Percentiles rank a stretch among this genome's conserved stretches.
These are phyloP conservation scores for Fusarium sp. DNA, from an alignment of 2,329 filamentous ascomycete genomes.

Conservation along the genomic window DNA sequence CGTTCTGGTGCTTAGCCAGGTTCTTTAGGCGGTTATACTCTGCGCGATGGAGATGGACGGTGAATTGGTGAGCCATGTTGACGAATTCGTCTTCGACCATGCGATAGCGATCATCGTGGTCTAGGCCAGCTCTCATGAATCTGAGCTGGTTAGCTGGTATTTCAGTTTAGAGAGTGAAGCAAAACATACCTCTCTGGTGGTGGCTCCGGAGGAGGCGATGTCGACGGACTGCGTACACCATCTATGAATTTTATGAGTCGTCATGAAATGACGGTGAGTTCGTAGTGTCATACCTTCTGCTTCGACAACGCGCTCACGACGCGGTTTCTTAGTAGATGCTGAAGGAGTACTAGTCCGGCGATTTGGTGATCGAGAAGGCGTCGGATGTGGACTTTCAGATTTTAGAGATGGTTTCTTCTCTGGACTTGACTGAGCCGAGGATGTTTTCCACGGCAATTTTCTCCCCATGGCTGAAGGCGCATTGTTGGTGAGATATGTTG, in stretches of 20 bases:
- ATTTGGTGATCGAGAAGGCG: conserved; percentile 7
- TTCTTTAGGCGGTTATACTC: conserved; percentile 78
- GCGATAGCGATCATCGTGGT: conserved; percentile 77
- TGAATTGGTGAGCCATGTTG: conserved; percentile 74
- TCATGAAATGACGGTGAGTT: not conserved
- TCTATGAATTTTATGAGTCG: conserved; percentile 24
- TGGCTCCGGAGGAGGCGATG: conserved; percentile 63
- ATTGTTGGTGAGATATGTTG: conserved; percentile 14
- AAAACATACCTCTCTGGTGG: conserved; percentile 57
- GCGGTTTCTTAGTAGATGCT: conserved; percentile 26
- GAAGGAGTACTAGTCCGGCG: conserved; percentile 8
- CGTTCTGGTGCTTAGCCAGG: conserved; percentile 65
- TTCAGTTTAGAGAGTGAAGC: not conserved
- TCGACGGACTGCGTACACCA: conserved; percentile 55
- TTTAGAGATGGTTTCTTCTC: conserved; percentile 18
- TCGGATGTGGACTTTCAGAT: conserved; percentile 9
- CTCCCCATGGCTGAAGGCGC: conserved; percentile 57
- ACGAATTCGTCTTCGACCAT: conserved; percentile 89
- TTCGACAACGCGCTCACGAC: conserved; percentile 35
- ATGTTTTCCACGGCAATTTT: conserved; percentile 62
- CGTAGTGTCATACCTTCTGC: conserved; percentile 39
- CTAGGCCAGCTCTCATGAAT: conserved; percentile 72
- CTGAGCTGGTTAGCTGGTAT: conserved; percentile 48
- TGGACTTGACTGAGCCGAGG: conserved; percentile 22
- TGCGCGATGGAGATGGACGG: conserved; percentile 78